Base-by-base conservation (phyloP, 1,284 basidiomycete species). In the Pholiota adiposa region DNA sequence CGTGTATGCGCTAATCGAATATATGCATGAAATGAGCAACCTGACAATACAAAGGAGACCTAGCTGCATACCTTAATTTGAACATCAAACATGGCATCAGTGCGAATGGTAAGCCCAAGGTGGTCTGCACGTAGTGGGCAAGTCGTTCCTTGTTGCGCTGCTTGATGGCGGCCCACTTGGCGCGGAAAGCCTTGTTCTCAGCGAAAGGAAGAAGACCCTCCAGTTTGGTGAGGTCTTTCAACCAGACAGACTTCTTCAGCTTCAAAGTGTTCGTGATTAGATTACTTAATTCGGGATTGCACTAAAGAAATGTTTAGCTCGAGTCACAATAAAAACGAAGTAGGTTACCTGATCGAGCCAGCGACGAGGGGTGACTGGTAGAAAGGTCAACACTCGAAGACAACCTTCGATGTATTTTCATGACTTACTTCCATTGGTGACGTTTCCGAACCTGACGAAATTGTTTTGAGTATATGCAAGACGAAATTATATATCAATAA, bases 1-100 rank as follows among this genome's bases (percentile, higher is more conserved):
- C 91, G 58, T 93, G 90, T 66, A 94, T 74, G 67, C 92, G 86
- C 87, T 89, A 56, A 34, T 54, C n/a, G n/a, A 64, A 31, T 63
- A 60, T 8, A 58, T 60, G n/a, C 29, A 40, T 33, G n/a, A n/a
- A 31, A 56, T 46, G 19, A 54, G 43, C 55, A 36, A 51, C 25
- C 21, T 16, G 4, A 44, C 4, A 38, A 49, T 46, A 21, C 49
- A 63, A 4, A 33, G 19, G 9, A 1, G 7, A 21, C 5, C 23
- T 21, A 14, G 16, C 2, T 21, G 56, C 25, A 67, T 77, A 92
- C 88, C 84, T 96, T 97, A 70, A 95, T 92, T 75, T 97, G 95
- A 16, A 96, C 90, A 70, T 96, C 93, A 70, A 96, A 97, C 82
- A 97, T 84, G 23, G 92, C 93, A 55, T 88, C 79, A 29, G 92